These are phyloP conservation scores for Claviceps spartinae DNA, from an alignment of 2,329 filamentous ascomycete species.

Conservation along the genomic window DNA sequence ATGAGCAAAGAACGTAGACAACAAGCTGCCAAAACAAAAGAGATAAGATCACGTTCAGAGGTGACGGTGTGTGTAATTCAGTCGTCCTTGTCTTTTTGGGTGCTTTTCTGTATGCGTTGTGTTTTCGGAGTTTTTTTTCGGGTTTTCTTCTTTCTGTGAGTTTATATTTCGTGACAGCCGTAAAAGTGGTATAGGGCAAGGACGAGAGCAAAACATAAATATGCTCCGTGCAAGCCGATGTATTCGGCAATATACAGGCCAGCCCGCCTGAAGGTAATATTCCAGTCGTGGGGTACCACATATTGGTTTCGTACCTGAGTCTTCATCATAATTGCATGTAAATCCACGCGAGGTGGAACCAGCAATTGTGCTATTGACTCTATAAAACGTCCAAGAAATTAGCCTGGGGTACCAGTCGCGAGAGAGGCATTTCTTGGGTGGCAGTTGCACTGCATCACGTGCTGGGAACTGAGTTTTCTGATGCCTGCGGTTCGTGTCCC, in stretches of 20 bases:
- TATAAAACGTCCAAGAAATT: background rate
- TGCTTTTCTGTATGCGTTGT: too few relatives aligned
- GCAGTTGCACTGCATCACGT: slow-evolving; percentile 24
- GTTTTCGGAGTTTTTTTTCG: too few relatives aligned
- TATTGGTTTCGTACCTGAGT: background rate
- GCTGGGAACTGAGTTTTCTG: slow-evolving; percentile 39
- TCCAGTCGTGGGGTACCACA: background rate
- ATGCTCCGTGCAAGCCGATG: background rate
- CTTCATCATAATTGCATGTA: background rate
- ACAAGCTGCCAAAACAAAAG: background rate
- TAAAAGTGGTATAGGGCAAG: background rate
- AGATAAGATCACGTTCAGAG: background rate
- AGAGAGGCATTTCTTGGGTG: background rate
- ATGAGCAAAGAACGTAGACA: background rate
- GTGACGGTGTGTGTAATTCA: background rate
- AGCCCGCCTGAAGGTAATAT: background rate
- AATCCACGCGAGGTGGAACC: background rate
- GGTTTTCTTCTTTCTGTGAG: too few relatives aligned
- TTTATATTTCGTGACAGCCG: slow-evolving; percentile 3
- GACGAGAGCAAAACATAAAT: background rate
- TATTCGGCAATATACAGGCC: too few relatives aligned
- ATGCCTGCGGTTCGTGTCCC: slow-evolving; percentile 46
- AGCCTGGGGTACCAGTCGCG: background rate
- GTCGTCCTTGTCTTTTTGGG: too few relatives aligned
- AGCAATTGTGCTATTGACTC: background rate